Base-by-base conservation (phyloP, 495 filamentous ascomycete species). In the Ramalina intermedia region DNA sequence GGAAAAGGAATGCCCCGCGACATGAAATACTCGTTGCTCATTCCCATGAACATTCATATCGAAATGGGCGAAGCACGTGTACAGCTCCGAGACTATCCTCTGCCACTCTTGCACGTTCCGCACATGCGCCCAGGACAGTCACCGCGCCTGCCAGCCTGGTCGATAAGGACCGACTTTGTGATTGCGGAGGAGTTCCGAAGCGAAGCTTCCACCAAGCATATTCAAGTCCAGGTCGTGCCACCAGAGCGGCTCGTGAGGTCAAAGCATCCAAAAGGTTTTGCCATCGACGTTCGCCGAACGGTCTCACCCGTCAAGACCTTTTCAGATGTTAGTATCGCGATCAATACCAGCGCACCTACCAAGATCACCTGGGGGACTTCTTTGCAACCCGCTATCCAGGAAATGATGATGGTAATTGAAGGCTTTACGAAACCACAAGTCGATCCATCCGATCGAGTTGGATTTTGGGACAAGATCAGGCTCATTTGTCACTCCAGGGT, bases 401-500 rank as follows among this genome's bases (percentile, higher is more conserved):
- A 99, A 58, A 95, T 96, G 85, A 99, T 99, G 91, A 95, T 96
- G 79, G 87, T 93, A 21, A 86, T 99, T 50, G 91, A 99, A 68
- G 84, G 84, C 0, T 95, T 99, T 66, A 94, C 89, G 9, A 99
- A 96, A 56, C 85, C 87, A 4, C 87, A 93, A 54, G 70, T 94
- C 37, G 91, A 96, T 64, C 84, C 85, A 5, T 96, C 90, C 1
- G 91, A 99, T 37, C 76, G 85, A 39, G 85, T 87, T 42, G 91
- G 91, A 7, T 99, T 99, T 68, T 99, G 91, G 91, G 91, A 99
- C 63, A 99, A 99, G 71, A 95, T 99, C 29, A 72, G 91, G 50
- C 73, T 99, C 16, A 88, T 81, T 56, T 88, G 94, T 61, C 91
- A 99, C 64, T 96, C 91, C n/a, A 77, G 87, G 14, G 73, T 96